phyloP scores from a whole-genome alignment of 2,329 filamentous ascomycete genomes.

The Ophiosphaerella narmari region DNA sequence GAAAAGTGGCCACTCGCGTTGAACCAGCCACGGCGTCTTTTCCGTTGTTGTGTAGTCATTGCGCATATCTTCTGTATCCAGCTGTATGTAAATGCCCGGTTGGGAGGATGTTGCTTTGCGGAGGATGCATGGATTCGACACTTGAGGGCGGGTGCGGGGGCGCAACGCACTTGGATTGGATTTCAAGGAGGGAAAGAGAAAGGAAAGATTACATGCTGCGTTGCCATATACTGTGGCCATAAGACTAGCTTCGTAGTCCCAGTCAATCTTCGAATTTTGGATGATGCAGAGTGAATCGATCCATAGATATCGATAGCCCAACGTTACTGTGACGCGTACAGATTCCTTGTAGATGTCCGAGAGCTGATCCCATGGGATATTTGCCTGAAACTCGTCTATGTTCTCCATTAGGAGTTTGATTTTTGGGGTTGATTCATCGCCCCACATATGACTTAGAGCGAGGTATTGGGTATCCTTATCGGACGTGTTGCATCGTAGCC shows the following conservation, averaged over 20 bases:
- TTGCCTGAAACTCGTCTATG: not conserved
- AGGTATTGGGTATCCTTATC: slow-evolving; percentile 9
- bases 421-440: not conserved
- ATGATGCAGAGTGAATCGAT: slow-evolving; percentile 28
- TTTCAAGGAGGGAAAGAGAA: slow-evolving; percentile 4
- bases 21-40: slow-evolving; percentile 1
- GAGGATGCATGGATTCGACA: slow-evolving; percentile 9
- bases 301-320: slow-evolving; percentile 25
- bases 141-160: too few species aligned
- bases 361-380: slow-evolving; percentile 1
- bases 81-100: slow-evolving; percentile 7
- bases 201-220: slow-evolving; percentile 11
- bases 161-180: not conserved
- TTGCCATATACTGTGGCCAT: slow-evolving; percentile 22
- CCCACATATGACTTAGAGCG: slow-evolving; percentile 17
- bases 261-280: slow-evolving; percentile 16
- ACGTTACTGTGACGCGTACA: slow-evolving; percentile 7
- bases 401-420: not conserved
- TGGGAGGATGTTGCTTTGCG: not conserved
- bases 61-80: too few species aligned
- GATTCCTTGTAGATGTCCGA: slow-evolving; percentile 19
- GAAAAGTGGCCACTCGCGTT: slow-evolving; percentile 16
- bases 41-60: too few species aligned
- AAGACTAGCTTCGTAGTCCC: slow-evolving; percentile 8
- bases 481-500: slow-evolving; percentile 7